These are phyloP conservation scores for Pythium myriotylum DNA, from an alignment of 352 stramenopile genomes.

Conservation along the genomic window DNA sequence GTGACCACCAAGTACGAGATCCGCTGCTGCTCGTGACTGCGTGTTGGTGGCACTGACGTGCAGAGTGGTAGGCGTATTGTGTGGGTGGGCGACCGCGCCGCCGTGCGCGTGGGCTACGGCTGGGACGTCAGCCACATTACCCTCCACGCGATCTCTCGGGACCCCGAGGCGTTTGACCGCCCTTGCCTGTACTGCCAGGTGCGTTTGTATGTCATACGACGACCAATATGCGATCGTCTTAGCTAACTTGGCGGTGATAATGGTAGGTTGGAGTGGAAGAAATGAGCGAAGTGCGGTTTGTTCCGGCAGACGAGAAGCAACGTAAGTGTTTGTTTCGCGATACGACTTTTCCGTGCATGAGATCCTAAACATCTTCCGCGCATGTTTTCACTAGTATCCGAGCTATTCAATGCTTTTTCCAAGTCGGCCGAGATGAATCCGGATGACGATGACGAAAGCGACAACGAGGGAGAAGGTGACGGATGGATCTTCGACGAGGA, in stretches of 20 bases:
- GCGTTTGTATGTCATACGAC: neutral
- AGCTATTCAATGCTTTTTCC: conserved; percentile 75
- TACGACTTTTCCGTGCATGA: neutral
- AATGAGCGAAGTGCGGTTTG: conserved; percentile 74
- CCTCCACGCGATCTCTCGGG: conserved; percentile 79
- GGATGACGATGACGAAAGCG: conserved; percentile 59
- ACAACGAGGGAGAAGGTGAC: conserved; percentile 28
- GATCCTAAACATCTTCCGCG: too few relatives aligned
- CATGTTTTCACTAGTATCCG: conserved; percentile 46
- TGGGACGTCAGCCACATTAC: conserved; percentile 76
- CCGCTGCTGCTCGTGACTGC: neutral
- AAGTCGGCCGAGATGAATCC: conserved; percentile 86
- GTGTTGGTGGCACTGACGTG: neutral
- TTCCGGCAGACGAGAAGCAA: conserved; percentile 63
- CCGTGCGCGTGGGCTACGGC: conserved; percentile 54
- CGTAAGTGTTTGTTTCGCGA: conserved; percentile 36
- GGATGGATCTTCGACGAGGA: conserved; percentile 86
- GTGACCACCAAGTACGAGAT: conserved; percentile 42
- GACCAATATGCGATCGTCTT: neutral
- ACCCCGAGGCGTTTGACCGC: conserved; percentile 56
- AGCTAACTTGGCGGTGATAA: neutral
- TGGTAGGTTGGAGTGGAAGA: conserved; percentile 62
- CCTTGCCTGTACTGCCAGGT: conserved; percentile 85
- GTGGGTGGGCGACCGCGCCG: conserved; percentile 52
- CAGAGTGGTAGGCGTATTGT: conserved; percentile 50